These are phyloP conservation scores for Hypoxylon crocopeplum DNA, from an alignment of 495 filamentous ascomycete genomes.

Conservation along the genomic window DNA sequence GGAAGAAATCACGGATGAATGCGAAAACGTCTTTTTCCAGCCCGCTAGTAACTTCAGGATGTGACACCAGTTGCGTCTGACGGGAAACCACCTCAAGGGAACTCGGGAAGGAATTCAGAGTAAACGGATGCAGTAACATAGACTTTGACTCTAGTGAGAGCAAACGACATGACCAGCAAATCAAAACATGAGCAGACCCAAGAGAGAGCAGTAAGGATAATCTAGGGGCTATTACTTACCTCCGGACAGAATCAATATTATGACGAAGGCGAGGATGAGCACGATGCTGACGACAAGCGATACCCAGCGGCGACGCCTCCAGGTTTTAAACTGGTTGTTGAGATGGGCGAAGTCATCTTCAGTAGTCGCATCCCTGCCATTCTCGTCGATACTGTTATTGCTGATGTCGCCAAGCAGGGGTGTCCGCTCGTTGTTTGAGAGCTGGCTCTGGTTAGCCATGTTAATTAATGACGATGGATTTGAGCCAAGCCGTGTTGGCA, in stretches of 20 bases:
- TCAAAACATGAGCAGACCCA: background rate
- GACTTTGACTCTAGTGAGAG: background rate
- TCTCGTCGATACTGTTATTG: conserved; percentile 11
- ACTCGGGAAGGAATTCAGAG: background rate
- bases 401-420: conserved; percentile 23
- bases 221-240: conserved; percentile 21
- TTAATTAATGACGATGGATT: conserved; percentile 19
- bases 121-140: background rate
- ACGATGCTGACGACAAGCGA: conserved; percentile 39
- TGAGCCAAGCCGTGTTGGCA: conserved; percentile 16
- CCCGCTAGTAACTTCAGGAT: background rate
- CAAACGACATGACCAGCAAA: background rate
- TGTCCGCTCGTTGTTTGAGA: conserved; percentile 19
- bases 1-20: conserved; percentile 36
- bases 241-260: conserved; percentile 39
- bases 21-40: conserved; percentile 5
- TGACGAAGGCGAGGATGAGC: conserved; percentile 37
- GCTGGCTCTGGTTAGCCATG: conserved; percentile 20
- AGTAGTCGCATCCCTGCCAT: conserved; percentile 1
- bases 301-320: conserved; percentile 41
- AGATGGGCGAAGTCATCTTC: conserved; percentile 13
- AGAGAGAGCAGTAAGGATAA: background rate
- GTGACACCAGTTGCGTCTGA: conserved; percentile 3
- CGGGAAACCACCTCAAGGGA: background rate
- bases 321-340: conserved; percentile 26